These are phyloP conservation scores for Clitopilus passeckerianus DNA, from an alignment of 768 basidiomycete genomes.

Conservation along the genomic window DNA sequence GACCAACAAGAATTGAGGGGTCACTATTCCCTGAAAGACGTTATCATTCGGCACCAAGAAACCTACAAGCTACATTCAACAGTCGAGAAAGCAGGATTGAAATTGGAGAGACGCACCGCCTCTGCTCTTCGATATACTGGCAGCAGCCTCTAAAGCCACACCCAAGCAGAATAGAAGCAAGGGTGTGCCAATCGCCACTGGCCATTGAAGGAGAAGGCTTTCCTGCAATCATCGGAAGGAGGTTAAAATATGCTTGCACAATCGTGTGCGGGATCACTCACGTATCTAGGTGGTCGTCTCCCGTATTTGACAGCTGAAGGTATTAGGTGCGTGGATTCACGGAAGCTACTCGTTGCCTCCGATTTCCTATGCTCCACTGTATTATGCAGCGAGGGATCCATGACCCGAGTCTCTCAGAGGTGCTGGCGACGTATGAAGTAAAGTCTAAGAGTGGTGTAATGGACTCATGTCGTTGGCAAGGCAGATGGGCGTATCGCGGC, in stretches of 20 bases:
- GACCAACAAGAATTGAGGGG: constrained; percentile 36
- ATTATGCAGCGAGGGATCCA: not conserved
- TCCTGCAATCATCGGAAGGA: constrained; percentile 16
- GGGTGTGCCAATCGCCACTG: constrained; percentile 31
- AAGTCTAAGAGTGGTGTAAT: not conserved
- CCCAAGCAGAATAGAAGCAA: constrained; percentile 41
- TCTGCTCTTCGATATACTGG: constrained; percentile 32
- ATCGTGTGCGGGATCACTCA: constrained; percentile 18
- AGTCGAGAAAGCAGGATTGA: not conserved
- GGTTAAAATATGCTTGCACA: not conserved
- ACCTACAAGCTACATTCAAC: constrained; percentile 26
- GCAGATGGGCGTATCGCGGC: not conserved
- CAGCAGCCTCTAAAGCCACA: constrained; percentile 41
- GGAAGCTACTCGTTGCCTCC: constrained; percentile 20
- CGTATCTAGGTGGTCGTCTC: constrained; percentile 37
- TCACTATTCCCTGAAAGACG: constrained; percentile 38
- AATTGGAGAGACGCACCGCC: constrained; percentile 29
- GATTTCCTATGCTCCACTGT: constrained; percentile 8
- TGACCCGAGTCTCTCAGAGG: not conserved
- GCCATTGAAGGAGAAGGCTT: constrained; percentile 27
- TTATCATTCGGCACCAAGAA: constrained; percentile 47
- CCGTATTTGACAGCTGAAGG: constrained; percentile 33
- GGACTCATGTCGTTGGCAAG: not conserved
- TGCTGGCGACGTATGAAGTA: not conserved
- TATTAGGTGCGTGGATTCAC: constrained; percentile 43